A percentile compares a stretch with the other conserved stretches of the same genome.
Conservation (phyloP, 192 early-diverging fungal species). For the Coemansia sp. region DNA sequence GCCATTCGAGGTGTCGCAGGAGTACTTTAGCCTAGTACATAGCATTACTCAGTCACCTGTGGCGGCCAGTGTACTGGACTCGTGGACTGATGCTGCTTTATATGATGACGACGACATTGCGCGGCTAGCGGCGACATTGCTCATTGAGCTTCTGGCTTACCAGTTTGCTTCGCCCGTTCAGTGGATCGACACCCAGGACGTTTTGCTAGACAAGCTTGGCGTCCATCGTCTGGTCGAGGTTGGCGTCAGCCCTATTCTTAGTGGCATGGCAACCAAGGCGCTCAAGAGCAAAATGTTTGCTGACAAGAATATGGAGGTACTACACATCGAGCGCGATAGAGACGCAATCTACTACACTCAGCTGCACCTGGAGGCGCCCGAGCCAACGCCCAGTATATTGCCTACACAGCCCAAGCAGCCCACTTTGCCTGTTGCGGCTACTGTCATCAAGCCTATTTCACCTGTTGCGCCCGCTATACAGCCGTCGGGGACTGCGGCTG, state of each 20-base stretch:
- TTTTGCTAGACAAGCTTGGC: constrained; percentile 70
- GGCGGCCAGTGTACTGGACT: constrained; percentile 65
- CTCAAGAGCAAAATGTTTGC: neutral
- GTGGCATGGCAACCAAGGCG: constrained; percentile 77
- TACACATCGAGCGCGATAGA: constrained; percentile 21
- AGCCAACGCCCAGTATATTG: neutral
- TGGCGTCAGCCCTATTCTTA: constrained; percentile 81
- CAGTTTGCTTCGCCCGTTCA: constrained; percentile 92
- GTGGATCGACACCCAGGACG: constrained; percentile 93
- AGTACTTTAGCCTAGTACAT: constrained; percentile 73
- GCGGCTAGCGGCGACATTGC: constrained; percentile 69
- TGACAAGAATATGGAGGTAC: neutral
- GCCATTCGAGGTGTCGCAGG: constrained; percentile 77
- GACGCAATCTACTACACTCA: constrained; percentile 15
- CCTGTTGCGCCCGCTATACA: neutral
- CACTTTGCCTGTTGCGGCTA: neutral
- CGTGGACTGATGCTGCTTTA: constrained; percentile 48
- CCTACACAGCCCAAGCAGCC: neutral
- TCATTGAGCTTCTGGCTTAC: constrained; percentile 88
- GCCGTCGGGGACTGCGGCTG: constrained; percentile 47
- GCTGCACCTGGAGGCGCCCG: neutral
- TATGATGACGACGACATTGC: constrained; percentile 65
- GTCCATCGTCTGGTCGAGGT: constrained; percentile 87
- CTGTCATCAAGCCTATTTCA: neutral
- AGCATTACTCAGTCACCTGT: constrained; percentile 68